Percentiles rank a stretch among this genome's conserved stretches.
phyloP scores from a whole-genome alignment of 1,284 basidiomycete genomes.

The Tilletia caries region DNA sequence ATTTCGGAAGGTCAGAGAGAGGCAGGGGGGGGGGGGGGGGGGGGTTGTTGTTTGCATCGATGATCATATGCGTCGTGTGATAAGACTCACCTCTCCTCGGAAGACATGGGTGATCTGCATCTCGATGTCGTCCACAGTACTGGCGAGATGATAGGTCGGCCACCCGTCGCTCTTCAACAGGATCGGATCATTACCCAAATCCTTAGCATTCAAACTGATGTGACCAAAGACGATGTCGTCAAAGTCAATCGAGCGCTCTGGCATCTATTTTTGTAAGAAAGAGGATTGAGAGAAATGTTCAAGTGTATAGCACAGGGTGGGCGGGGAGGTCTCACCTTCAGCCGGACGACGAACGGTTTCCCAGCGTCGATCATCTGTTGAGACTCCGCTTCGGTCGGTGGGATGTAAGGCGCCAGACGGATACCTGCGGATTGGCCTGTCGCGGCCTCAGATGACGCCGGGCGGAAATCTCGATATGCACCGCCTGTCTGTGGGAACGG shows the following conservation, averaged over 20 bases:
- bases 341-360: conserved; percentile 74
- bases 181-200: conserved; percentile 82
- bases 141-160: conserved; percentile 95
- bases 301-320: conserved; percentile 14
- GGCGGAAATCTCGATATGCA: conserved; percentile 94
- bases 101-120: conserved; percentile 96
- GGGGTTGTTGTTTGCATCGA: too few species aligned
- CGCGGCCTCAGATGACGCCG: conserved; percentile 55
- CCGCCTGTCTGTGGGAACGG: conserved; percentile 65
- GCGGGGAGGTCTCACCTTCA: conserved; percentile 65
- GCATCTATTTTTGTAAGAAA: not conserved
- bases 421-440: not conserved
- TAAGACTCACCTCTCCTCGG: conserved; percentile 69
- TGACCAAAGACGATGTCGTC: conserved; percentile 15
- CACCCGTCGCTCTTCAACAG: conserved; percentile 86
- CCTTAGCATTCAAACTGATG: conserved; percentile 52
- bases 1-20: conserved; percentile 2
- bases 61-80: not conserved
- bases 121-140: conserved; percentile 87
- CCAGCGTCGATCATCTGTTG: conserved; percentile 69
- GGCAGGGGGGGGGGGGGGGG: too few species aligned
- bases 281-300: conserved; percentile 49
- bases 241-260: not conserved
- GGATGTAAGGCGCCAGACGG: conserved; percentile 77
- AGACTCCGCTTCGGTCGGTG: conserved; percentile 72